Evolutionary conservation across 345 rosid species (phyloP).

Genomic region (Balakata baccata): DNA sequence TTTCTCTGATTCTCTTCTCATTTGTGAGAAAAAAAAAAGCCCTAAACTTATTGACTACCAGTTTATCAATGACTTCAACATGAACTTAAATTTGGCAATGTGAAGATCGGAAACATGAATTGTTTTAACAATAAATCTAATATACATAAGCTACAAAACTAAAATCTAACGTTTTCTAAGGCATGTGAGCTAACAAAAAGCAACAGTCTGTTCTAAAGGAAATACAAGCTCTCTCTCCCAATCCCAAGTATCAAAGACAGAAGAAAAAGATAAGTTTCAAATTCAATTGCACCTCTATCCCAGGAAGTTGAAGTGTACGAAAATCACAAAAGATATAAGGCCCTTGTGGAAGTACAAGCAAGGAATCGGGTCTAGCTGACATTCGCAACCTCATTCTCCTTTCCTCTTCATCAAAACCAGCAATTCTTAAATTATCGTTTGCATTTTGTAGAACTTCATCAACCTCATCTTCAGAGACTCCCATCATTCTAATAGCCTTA

Average conservation of each 20-base stretch:
- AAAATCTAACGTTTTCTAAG: background rate
- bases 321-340: conserved; percentile 73
- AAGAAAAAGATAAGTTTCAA: background rate
- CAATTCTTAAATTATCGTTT: conserved; percentile 57
- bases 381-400: conserved; percentile 58
- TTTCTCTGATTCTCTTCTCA: background rate
- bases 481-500: conserved; percentile 86
- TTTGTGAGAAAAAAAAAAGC: background rate
- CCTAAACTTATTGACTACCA: background rate
- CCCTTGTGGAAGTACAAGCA: conserved; percentile 70
- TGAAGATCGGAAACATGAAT: background rate
- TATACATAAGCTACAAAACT: background rate
- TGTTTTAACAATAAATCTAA: background rate
- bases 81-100: background rate
- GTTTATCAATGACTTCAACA: background rate
- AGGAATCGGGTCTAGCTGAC: conserved; percentile 25
- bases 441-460: conserved; percentile 48
- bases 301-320: conserved; percentile 74
- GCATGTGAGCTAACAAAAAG: background rate
- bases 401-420: conserved; percentile 91
- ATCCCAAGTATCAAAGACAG: background rate
- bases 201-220: background rate
- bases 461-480: conserved; percentile 71
- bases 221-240: background rate
- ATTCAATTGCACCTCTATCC: conserved; percentile 49